Percentiles rank a stretch among this genome's conserved stretches.
phyloP scores from a whole-genome alignment of 176 grass and related monocot genomes.

The Eleusine coracana region DNA sequence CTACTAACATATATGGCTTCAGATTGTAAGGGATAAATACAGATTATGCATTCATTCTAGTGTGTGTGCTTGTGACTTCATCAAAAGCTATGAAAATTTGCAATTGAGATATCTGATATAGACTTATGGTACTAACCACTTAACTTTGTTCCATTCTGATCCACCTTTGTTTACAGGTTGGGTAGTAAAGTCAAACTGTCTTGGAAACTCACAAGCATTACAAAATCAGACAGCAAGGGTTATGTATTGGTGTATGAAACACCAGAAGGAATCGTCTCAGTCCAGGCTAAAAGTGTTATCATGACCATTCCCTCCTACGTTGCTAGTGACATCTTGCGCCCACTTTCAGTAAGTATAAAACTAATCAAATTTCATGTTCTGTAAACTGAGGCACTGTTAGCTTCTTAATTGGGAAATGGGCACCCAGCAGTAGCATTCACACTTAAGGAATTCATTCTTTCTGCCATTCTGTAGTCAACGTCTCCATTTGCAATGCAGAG shows the following conservation, averaged over 20 bases:
- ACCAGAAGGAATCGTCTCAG: constrained; percentile 63
- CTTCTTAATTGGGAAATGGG: constrained; percentile 6
- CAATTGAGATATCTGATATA: not conserved
- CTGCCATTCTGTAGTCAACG: not conserved
- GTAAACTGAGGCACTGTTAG: not conserved
- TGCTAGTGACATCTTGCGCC: constrained; percentile 79
- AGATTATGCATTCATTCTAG: not conserved
- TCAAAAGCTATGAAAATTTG: not conserved
- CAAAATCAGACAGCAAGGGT: constrained; percentile 65
- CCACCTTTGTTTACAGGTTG: constrained; percentile 61
- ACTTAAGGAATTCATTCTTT: constrained; percentile 15
- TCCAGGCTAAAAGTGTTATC: constrained; percentile 79
- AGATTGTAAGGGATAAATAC: not conserved
- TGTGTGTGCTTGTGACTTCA: not conserved
- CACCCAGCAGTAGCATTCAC: not conserved
- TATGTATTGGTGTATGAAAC: constrained; percentile 87
- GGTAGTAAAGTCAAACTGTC: constrained; percentile 88
- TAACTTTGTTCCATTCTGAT: not conserved
- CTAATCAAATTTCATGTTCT: not conserved
- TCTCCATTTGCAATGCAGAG: constrained; percentile 1
- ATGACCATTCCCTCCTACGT: constrained; percentile 90
- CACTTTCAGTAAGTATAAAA: constrained; percentile 81
- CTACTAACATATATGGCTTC: not conserved
- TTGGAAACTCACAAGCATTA: constrained; percentile 87
- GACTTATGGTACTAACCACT: not conserved